Evolutionary conservation across 768 basidiomycete species (phyloP), one percentile per base, ranked within the genome.

Genomic region (Hysterangium stoloniferum): DNA sequence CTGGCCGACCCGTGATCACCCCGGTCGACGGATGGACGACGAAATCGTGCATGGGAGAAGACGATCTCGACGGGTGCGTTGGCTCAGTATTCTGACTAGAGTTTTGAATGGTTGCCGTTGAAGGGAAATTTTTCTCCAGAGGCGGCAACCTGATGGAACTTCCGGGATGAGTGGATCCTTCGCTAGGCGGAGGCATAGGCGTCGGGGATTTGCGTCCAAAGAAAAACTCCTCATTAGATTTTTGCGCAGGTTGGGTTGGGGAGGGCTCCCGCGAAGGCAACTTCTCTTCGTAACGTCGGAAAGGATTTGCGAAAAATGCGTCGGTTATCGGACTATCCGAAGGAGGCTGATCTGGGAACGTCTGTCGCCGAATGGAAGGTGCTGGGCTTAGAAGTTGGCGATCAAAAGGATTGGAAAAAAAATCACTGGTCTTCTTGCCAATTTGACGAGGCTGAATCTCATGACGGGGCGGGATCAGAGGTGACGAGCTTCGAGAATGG

Each of bases 1-100:
- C 20, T 41, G 13, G 22, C 11, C 20, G 28, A 17, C 19, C 17
- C 28, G 19, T 25, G 15, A 41, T 22, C 40, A 41, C 12, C 11
- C 28, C 40, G 13, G 22, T 25, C 9, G 40, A 41, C 19, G 28
- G 28, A 41, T n/a, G n/a, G n/a, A n/a, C n/a, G n/a, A n/a, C n/a
- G n/a, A n/a, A n/a, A n/a, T n/a, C n/a, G n/a, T n/a, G 40, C 22
- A 41, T 41, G 40, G 28, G 40, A 41, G 40, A 22, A 41, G 40
- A 22, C 9, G 40, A 12, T 17, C 40, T n/a, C n/a, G n/a, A 41
- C 28, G 12, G 40, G 22, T 41, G 22, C 28, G 11, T 41, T 20
- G 19, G 40, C 22, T 41, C 22, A 41, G 28, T 41, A 41, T 17
- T 41, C 22, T 41, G 17, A 41, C 40, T 22, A 25, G 40, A 17